Evolutionary conservation across 495 filamentous ascomycete genomes (phyloP), one percentile per base, ranked within the genome.

Genomic region (Lineolata rhizophorae): DNA sequence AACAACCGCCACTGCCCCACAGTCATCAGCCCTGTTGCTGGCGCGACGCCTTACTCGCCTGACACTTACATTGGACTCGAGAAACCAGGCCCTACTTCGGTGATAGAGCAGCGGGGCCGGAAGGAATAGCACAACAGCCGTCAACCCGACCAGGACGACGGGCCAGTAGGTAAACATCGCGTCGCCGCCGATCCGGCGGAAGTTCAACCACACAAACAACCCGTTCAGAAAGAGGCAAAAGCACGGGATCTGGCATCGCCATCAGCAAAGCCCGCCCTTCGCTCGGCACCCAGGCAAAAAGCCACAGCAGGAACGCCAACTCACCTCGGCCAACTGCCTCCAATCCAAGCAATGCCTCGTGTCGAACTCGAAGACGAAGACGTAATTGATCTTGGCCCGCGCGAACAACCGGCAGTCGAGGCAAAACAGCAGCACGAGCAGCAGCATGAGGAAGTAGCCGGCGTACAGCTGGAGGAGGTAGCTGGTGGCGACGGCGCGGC

Each of bases 341-440:
- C 84, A 94, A 46, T 94, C 76, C 22, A 95, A 53, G 29, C 71
- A 65, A 53, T 87, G 66, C 41, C 83, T 64, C 27, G 70, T 68
- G 56, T 94, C 82, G 45, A 87, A 90, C 51, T 97, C 87, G 47
- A 97, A 95, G 44, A 95, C 76, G 54, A 97, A 97, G 19, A 70
- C 64, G 50, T 93, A 92, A 46, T 97, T 97, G 45, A 97, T 80
- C 50, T 81, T 85, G 38, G 73, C 67, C 26, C 53, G 56, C 2
- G 70, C 66, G 80, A 82, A 95, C 29, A 91, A 54, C 33, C 71
- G 64, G 46, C 81, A 85, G 43, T 76, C 75, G 20, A 93, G 29
- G 37, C 67, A 73, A 42, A 91, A 92, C 16, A 84, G 48, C 24
- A 67, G 54, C 44, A 83, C 68, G 14, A 90, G 65, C 31, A 76